A percentile compares a stretch with the other conserved stretches of the same genome.
Conservation (phyloP, 2,329 filamentous ascomycete genomes). For the Colletotrichum horii region DNA sequence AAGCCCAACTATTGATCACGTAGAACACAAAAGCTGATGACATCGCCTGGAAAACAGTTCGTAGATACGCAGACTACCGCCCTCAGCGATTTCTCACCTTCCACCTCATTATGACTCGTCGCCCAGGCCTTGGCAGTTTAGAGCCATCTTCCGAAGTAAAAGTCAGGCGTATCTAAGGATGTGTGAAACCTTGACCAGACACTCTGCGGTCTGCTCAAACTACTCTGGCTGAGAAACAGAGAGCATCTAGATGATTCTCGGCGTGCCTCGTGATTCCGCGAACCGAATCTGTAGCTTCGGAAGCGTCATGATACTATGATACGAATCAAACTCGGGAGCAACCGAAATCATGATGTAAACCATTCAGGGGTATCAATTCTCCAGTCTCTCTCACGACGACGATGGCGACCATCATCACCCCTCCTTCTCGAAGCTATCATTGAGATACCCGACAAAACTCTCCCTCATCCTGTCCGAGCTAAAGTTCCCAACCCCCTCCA, state of each 20-base stretch:
- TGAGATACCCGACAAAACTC: constrained; percentile 71
- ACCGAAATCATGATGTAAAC: not conserved
- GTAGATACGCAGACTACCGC: not conserved
- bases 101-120: not conserved
- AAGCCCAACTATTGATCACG: not conserved
- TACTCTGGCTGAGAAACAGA: not conserved
- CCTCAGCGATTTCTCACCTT: not conserved
- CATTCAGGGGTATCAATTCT: not conserved
- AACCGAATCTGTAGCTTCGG: not conserved
- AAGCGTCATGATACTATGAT: not conserved
- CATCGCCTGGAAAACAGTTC: not conserved
- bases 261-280: not conserved
- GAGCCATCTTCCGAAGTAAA: not conserved
- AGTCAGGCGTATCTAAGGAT: not conserved
- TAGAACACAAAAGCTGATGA: not conserved
- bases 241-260: not conserved
- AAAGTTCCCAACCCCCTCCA: constrained; percentile 60
- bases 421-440: constrained; percentile 67
- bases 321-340: not conserved
- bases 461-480: constrained; percentile 61
- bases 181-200: not conserved
- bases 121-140: not conserved
- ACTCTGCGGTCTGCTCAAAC: not conserved
- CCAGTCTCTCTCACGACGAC: not conserved
- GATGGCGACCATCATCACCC: constrained; percentile 35